A percentile compares a stretch with the other conserved stretches of the same genome.
These are phyloP conservation scores for Adiantum capillusveneris DNA, from an alignment of 75 land plant species.

Conservation along the genomic window DNA sequence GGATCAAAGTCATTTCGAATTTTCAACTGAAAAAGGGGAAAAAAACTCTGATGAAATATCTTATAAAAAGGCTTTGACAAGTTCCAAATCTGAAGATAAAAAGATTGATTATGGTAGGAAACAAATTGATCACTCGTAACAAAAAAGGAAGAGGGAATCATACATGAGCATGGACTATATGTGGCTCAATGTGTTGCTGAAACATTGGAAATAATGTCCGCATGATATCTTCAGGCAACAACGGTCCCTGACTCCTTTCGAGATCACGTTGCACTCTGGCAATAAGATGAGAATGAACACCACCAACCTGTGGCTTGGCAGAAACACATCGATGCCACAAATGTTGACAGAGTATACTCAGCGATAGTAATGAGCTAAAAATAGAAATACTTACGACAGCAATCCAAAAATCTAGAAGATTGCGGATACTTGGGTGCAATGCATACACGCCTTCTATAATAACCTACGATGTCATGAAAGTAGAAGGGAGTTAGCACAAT, in stretches of 20 bases:
- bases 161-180: slow-evolving; percentile 98
- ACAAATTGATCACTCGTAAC: no score
- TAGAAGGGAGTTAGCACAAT: no score
- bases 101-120: no score
- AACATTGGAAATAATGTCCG: slow-evolving; percentile 93
- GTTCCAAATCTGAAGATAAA: no score
- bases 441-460: slow-evolving; percentile 99
- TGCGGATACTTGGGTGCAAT: slow-evolving; percentile 86
- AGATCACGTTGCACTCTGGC: slow-evolving; percentile 89
- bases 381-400: slow-evolving; percentile 82
- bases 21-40: slow-evolving; percentile 58
- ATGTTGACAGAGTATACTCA: neutral
- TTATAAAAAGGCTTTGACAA: neutral
- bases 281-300: slow-evolving; percentile 97
- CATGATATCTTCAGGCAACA: slow-evolving; percentile 90
- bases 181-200: slow-evolving; percentile 93
- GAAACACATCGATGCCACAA: neutral
- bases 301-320: slow-evolving; percentile 68
- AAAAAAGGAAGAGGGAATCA: neutral
- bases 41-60: neutral
- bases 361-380: neutral
- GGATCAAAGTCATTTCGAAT: slow-evolving; percentile 98
- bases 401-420: slow-evolving; percentile 84
- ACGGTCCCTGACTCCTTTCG: slow-evolving; percentile 45
- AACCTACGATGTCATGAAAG: slow-evolving; percentile 65